phyloP scores from a whole-genome alignment of 2,329 filamentous ascomycete genomes.

The Cercospora janseana region DNA sequence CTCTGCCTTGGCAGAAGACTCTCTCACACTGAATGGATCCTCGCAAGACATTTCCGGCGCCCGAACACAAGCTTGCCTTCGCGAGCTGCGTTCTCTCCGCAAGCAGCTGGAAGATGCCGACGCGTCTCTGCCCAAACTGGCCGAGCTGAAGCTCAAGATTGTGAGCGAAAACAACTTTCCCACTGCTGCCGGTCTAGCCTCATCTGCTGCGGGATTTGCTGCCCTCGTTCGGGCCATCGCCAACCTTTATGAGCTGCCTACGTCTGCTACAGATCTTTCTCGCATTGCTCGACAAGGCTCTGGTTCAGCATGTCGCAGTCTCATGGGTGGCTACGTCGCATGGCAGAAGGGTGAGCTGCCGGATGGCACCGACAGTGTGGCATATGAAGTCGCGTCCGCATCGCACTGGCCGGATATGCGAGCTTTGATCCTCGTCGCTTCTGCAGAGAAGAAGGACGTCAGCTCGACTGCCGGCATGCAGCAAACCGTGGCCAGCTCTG shows the following conservation, averaged over 20 bases:
- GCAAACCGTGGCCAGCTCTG: conserved; percentile 85
- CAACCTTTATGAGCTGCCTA: conserved; percentile 80
- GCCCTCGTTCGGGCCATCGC: conserved; percentile 79
- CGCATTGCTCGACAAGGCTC: conserved; percentile 90
- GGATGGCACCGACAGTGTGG: conserved; percentile 83
- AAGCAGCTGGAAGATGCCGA: conserved; percentile 70
- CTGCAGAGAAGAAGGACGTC: conserved; percentile 92
- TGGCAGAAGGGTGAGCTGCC: conserved; percentile 76
- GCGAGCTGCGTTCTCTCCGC: conserved; percentile 76
- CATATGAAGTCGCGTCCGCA: conserved; percentile 82
- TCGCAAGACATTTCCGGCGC: conserved; percentile 81
- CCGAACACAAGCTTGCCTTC: conserved; percentile 91
- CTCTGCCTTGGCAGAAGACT: conserved; percentile 64
- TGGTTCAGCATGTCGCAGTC: conserved; percentile 85
- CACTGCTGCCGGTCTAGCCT: conserved; percentile 82
- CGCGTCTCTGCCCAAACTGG: conserved; percentile 76
- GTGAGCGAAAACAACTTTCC: conserved; percentile 99
- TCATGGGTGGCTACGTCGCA: conserved; percentile 94
- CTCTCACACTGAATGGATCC: conserved; percentile 79
- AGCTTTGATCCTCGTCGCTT: conserved; percentile 85
- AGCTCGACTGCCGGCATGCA: conserved; percentile 95
- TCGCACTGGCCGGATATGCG: conserved; percentile 95
- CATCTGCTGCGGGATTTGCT: conserved; percentile 64
- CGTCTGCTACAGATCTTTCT: conserved; percentile 74
- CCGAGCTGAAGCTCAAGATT: conserved; percentile 72